Evolutionary conservation across 2,329 filamentous ascomycete genomes (phyloP).

Genomic region (Lojkania enalia): DNA sequence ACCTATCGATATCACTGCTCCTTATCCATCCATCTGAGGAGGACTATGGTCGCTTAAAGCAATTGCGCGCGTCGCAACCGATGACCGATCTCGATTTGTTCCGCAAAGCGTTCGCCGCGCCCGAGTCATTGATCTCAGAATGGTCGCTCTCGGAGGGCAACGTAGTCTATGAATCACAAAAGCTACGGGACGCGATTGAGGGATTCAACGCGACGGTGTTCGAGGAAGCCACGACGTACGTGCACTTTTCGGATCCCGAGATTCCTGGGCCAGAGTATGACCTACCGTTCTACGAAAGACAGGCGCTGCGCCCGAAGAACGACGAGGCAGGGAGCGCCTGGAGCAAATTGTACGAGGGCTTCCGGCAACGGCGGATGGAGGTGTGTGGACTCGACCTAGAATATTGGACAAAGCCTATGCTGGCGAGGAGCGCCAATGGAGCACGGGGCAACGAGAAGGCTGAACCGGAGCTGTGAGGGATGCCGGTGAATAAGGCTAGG

Average conservation of each 20-base stretch:
- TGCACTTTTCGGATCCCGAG: slow-evolving; percentile 52
- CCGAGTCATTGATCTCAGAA: slow-evolving; percentile 42
- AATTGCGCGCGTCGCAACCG: slow-evolving; percentile 27
- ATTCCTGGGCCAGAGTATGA: slow-evolving; percentile 57
- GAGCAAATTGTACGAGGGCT: slow-evolving; percentile 55
- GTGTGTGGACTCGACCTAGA: slow-evolving; percentile 58
- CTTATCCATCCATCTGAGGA: slow-evolving; percentile 42
- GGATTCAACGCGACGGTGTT: slow-evolving; percentile 52
- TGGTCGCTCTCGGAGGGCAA: slow-evolving; percentile 45
- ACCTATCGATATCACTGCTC: slow-evolving; percentile 43
- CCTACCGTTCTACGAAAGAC: slow-evolving; percentile 48
- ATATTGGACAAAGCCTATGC: slow-evolving; percentile 36
- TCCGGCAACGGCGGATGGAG: slow-evolving; percentile 55
- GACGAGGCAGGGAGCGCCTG: slow-evolving; percentile 53
- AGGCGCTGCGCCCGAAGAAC: slow-evolving; percentile 49
- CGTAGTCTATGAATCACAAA: slow-evolving; percentile 41
- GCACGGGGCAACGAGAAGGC: neutral
- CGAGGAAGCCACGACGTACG: slow-evolving; percentile 49
- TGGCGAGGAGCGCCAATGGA: slow-evolving; percentile 16
- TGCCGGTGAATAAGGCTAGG: neutral
- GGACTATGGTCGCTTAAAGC: slow-evolving; percentile 35
- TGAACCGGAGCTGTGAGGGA: slow-evolving; percentile 1
- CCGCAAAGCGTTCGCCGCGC: slow-evolving; percentile 33
- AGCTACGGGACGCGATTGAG: slow-evolving; percentile 31
- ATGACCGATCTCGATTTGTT: slow-evolving; percentile 40